Conservation (phyloP, 768 basidiomycete species). For the Boletus edulis region DNA sequence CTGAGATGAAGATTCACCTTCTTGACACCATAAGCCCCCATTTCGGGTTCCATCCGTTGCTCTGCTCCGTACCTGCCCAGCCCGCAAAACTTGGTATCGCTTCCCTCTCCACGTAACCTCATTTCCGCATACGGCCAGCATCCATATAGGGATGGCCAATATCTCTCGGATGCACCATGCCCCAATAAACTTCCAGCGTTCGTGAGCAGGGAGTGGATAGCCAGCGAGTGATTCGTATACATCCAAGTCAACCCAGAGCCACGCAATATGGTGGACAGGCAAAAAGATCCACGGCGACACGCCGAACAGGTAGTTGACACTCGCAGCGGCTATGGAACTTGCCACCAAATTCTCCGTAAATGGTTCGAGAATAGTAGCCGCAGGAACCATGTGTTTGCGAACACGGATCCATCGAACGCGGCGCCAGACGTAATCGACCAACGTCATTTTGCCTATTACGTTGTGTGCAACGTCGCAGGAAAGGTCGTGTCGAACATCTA, state of each 20-base stretch:
- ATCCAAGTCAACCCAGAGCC: constrained; percentile 80
- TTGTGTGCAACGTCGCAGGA: constrained; percentile 91
- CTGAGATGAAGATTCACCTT: constrained; percentile 7
- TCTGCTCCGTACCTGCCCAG: constrained; percentile 62
- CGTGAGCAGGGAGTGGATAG: constrained; percentile 49
- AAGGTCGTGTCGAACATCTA: constrained; percentile 83
- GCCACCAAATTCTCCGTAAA: constrained; percentile 85
- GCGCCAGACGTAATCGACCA: constrained; percentile 82
- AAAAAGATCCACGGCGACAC: constrained; percentile 55
- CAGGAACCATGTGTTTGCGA: constrained; percentile 87
- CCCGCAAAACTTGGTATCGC: constrained; percentile 67
- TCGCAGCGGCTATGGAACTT: constrained; percentile 59
- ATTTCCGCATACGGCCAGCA: constrained; percentile 76
- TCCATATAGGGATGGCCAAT: constrained; percentile 85
- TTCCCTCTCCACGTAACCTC: constrained; percentile 87
- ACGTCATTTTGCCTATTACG: constrained; percentile 82
- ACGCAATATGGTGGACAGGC: constrained; percentile 58
- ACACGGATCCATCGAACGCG: constrained; percentile 97
- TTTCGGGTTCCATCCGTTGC: constrained; percentile 8
- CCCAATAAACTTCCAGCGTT: constrained; percentile 57
- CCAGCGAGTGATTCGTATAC: constrained; percentile 78
- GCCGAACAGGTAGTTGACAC: constrained; percentile 49
- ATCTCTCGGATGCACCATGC: constrained; percentile 83
- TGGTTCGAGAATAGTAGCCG: constrained; percentile 87
- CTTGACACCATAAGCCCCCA: constrained; percentile 24